Conservation (phyloP, 805 yeast species). For the Metahyphopichia silvanorum region DNA sequence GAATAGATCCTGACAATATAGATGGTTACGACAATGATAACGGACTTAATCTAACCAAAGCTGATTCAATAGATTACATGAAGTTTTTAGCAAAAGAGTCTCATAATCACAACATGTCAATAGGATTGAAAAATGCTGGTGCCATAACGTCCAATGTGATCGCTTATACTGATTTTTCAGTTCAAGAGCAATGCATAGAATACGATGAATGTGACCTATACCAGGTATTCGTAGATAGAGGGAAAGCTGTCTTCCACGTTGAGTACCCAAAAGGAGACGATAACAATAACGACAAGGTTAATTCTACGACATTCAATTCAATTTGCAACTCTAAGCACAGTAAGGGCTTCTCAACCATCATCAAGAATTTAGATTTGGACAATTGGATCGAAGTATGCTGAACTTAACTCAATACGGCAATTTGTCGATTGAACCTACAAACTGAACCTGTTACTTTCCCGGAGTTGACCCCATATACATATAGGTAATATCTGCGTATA, state of each 20-base stretch:
- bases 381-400: constrained; percentile 17
- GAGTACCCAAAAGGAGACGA: constrained; percentile 22
- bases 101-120: constrained; percentile 13
- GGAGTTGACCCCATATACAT: too few species aligned
- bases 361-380: constrained; percentile 20
- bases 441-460: too few species aligned
- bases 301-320: constrained; percentile 1
- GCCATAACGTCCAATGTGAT: constrained; percentile 14
- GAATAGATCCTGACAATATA: constrained; percentile 25
- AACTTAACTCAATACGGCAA: too few species aligned
- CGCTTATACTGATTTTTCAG: constrained; percentile 17
- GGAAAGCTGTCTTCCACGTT: constrained; percentile 21
- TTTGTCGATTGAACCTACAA: too few species aligned
- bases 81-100: constrained; percentile 15
- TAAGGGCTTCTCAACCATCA: constrained; percentile 14
- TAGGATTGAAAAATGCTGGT: constrained; percentile 23
- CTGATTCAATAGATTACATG: constrained; percentile 18
- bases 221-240: constrained; percentile 9
- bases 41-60: constrained; percentile 20
- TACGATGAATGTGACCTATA: constrained; percentile 19
- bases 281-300: constrained; percentile 6
- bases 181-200: constrained; percentile 24
- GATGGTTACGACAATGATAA: constrained; percentile 25
- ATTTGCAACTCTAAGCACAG: constrained; percentile 8
- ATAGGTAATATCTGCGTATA: too few species aligned